These are phyloP conservation scores for Ophiostoma perfectum DNA, from an alignment of 2,329 filamentous ascomycete genomes.

Conservation along the genomic window DNA sequence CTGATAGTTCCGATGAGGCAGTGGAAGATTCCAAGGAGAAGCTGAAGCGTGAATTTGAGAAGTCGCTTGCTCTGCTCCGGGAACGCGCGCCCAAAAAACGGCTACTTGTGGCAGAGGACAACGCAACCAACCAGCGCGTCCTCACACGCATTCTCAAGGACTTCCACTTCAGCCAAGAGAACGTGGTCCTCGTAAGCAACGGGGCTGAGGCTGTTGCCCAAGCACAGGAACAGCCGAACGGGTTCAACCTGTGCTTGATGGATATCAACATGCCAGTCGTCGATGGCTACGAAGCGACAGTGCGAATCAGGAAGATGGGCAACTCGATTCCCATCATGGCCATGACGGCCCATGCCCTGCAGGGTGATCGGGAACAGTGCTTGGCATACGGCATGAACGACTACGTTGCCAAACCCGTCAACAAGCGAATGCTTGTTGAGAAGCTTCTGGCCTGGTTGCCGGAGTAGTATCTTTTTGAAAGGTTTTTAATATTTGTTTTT, in stretches of 20 bases:
- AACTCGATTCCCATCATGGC: constrained; percentile 38
- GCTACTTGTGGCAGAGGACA: constrained; percentile 40
- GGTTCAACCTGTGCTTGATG: constrained; percentile 50
- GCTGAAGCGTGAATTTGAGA: constrained; percentile 6
- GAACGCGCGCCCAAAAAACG: constrained; percentile 38
- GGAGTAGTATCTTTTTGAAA: background rate
- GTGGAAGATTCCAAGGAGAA: background rate
- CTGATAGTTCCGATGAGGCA: background rate
- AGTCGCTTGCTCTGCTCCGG: constrained; percentile 28
- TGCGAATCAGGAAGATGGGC: constrained; percentile 40
- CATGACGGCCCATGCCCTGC: constrained; percentile 52
- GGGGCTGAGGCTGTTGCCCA: constrained; percentile 40
- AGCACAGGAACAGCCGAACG: constrained; percentile 38
- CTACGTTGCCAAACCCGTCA: constrained; percentile 41
- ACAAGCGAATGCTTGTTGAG: constrained; percentile 27
- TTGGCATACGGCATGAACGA: constrained; percentile 51
- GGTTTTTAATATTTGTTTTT: background rate
- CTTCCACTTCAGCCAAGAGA: constrained; percentile 36
- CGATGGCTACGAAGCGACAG: constrained; percentile 49
- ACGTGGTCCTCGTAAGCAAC: constrained; percentile 40
- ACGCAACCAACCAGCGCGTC: constrained; percentile 41
- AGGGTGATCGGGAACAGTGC: constrained; percentile 50
- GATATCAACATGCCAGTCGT: constrained; percentile 56
- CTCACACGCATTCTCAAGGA: constrained; percentile 35
- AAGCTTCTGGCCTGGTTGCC: constrained; percentile 24